Base-by-base conservation (phyloP, 2,329 filamentous ascomycete species). In the Fusarium sp. region DNA sequence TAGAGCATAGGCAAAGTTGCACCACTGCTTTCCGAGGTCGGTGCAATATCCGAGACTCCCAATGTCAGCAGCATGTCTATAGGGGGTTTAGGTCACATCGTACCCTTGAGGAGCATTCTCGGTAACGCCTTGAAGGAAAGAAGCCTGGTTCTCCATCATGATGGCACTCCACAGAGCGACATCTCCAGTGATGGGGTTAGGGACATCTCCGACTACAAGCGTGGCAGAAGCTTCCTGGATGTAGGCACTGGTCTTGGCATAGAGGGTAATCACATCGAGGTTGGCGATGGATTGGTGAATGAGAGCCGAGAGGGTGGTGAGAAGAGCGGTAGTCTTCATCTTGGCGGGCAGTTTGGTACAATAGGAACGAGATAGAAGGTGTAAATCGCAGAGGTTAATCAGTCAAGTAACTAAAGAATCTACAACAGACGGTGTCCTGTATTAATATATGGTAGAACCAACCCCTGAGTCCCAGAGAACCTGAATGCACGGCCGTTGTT, bases 1-100 rank as follows among this genome's bases (percentile, higher is more conserved):
- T 16, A 70, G 67, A 2, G 67, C 64, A 23, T 70, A 70, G 1
- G 67, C 67, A 64, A 70, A 70, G 67, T 70, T 70, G 34, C 67
- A 70, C 64, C 67, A 70, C 18, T 64, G 30, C 11, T 64, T 70
- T 10, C 67, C 67, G 25, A 67, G 67, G 35, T 60, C 60, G 2
- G 52, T 39, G 20, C 67, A 70, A 14, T 70, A 70, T 16, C 67
- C 67, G 3, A 59, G 6, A 2, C 67, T 70, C 6, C 13, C 2
- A 35, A 14, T 5, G 2, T 70, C 34, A 67, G 52, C 25, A 6
- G 3, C 5, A 5, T 4, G 4, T 32, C 34, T 10, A 9, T 5
- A 18, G 6, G 16, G 4, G 30, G 5, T n/a, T 20, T 18, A 2
- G 14, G n/a, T 32, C 32, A 6, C 18, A 23, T 3, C 27, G n/a